These are phyloP conservation scores for Fistulifera pelliculosa DNA, from an alignment of 108 stramenopile species.

Conservation along the genomic window DNA sequence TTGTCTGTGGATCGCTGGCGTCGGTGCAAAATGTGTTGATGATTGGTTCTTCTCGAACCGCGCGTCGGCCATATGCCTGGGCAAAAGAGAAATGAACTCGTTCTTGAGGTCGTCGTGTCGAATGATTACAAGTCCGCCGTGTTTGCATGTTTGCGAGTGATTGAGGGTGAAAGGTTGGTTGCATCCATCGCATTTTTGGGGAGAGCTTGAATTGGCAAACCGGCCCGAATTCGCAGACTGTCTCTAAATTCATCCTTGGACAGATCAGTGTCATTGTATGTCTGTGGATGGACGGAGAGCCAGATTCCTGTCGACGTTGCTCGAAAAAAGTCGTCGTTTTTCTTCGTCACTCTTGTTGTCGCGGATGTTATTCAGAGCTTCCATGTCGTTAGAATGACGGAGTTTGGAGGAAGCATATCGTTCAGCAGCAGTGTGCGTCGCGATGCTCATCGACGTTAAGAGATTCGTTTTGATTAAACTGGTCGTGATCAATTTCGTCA, in stretches of 20 bases:
- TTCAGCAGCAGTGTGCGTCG: no score
- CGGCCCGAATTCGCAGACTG: constrained; percentile 13
- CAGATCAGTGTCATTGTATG: constrained; percentile 12
- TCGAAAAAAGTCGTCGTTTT: no score
- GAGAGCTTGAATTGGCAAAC: background rate
- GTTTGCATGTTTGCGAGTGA: constrained; percentile 18
- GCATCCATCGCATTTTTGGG: constrained; percentile 16
- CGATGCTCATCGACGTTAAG: no score
- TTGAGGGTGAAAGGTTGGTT: constrained; percentile 10
- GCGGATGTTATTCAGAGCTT: no score
- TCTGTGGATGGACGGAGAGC: background rate
- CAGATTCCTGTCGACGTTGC: background rate
- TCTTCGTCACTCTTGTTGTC: background rate
- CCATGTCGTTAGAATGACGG: no score
- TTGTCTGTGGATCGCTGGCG: constrained; percentile 4
- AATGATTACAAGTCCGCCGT: constrained; percentile 16
- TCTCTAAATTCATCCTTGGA: constrained; percentile 17
- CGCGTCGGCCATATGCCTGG: background rate
- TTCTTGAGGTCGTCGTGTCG: constrained; percentile 16
- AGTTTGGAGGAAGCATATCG: no score
- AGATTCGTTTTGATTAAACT: no score
- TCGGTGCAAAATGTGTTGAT: background rate
- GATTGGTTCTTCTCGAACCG: constrained; percentile 15
- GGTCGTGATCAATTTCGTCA: no score
- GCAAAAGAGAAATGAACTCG: constrained; percentile 13